phyloP scores from a whole-genome alignment of 805 yeast genomes.

The Zygotorulaspora chibaensis region DNA sequence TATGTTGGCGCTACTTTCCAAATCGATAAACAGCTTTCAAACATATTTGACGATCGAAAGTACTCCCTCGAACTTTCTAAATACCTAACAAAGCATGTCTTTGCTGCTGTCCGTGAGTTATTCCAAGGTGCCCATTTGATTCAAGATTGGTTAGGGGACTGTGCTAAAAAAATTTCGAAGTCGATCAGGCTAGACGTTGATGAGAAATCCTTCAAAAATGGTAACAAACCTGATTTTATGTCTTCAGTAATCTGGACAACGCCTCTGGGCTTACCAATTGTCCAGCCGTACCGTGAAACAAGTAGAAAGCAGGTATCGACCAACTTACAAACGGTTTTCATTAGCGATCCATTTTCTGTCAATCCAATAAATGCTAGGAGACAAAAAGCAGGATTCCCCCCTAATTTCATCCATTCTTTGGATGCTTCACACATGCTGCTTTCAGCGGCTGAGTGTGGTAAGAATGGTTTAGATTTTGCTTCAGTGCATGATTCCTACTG shows the following conservation, averaged over 20 bases:
- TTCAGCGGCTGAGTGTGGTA: constrained; percentile 75
- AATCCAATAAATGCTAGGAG: constrained; percentile 82
- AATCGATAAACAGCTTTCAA: constrained; percentile 70
- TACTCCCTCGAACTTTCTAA: constrained; percentile 47
- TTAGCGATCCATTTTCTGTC: constrained; percentile 81
- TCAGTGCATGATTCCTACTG: constrained; percentile 97
- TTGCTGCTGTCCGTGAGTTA: constrained; percentile 76
- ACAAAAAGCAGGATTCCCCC: constrained; percentile 92
- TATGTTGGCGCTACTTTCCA: constrained; percentile 89
- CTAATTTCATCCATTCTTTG: constrained; percentile 88
- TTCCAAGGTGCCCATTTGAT: constrained; percentile 90
- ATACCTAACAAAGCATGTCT: constrained; percentile 74
- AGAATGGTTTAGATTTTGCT: constrained; percentile 67
- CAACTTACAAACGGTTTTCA: constrained; percentile 79
- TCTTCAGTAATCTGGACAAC: constrained; percentile 97
- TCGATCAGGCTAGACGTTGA: constrained; percentile 67
- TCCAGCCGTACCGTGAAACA: constrained; percentile 85
- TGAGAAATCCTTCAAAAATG: constrained; percentile 38
- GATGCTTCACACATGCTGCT: constrained; percentile 97
- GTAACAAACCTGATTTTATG: constrained; percentile 59
- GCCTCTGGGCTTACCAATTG: constrained; percentile 91
- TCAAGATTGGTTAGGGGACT: constrained; percentile 92
- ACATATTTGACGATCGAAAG: constrained; percentile 47
- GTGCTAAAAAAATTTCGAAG: constrained; percentile 75
- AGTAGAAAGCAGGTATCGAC: constrained; percentile 68